Conservation (phyloP, 805 yeast species). For the Starmerella cellae region DNA sequence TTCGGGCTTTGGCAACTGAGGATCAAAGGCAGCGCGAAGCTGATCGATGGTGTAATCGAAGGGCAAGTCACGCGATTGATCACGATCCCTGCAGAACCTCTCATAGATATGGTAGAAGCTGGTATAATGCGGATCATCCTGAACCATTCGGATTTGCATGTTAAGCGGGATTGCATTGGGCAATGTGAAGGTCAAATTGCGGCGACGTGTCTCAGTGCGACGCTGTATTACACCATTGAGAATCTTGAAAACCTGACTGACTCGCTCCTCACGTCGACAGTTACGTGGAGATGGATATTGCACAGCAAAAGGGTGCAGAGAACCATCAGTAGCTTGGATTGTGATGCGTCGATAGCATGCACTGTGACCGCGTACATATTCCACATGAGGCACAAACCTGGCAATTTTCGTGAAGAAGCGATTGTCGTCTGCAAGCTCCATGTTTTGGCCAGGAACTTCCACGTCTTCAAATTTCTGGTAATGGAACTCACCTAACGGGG, state of each 20-base stretch:
- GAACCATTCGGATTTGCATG: conserved; percentile 82
- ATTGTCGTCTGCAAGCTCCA: conserved; percentile 76
- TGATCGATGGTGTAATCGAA: conserved; percentile 74
- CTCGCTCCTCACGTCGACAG: conserved; percentile 89
- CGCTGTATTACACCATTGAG: conserved; percentile 68
- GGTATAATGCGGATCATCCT: conserved; percentile 63
- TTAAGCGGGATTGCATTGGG: conserved; percentile 90
- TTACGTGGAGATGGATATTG: conserved; percentile 98
- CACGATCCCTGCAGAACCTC: conserved; percentile 59
- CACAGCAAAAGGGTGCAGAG: conserved; percentile 81
- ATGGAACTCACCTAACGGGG: conserved; percentile 92
- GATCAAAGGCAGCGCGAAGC: conserved; percentile 84
- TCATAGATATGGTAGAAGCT: conserved; percentile 79
- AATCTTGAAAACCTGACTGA: conserved; percentile 80
- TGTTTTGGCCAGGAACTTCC: conserved; percentile 93
- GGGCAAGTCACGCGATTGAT: conserved; percentile 77
- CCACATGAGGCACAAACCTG: conserved; percentile 78
- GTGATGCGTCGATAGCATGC: conserved; percentile 80
- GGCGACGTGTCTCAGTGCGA: conserved; percentile 76
- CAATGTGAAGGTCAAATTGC: conserved; percentile 70
- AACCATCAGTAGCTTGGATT: conserved; percentile 88
- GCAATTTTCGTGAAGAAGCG: conserved; percentile 87
- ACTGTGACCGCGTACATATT: conserved; percentile 76
- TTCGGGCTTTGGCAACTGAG: conserved; percentile 87
- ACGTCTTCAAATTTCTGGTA: conserved; percentile 96